Conservation (phyloP, 164 flowering plant species). For the Tetracentron sinense region DNA sequence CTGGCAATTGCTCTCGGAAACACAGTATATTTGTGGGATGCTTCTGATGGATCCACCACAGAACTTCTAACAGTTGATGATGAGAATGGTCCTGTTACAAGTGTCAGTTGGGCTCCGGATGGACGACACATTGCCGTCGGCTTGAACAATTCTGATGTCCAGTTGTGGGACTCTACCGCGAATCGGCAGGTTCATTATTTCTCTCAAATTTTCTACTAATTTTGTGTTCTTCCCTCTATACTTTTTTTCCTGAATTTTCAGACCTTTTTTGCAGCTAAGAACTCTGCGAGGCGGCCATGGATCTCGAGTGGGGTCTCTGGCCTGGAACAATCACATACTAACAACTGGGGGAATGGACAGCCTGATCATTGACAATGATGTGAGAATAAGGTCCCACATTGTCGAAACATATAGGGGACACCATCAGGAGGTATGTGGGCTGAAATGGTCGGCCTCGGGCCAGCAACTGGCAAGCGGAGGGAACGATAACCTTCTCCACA, state of each 20-base stretch:
- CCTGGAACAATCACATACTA: constrained; percentile 60
- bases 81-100: constrained; percentile 53
- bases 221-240: neutral
- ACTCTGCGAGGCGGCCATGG: constrained; percentile 47
- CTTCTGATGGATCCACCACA: constrained; percentile 39
- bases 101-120: constrained; percentile 66
- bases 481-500: constrained; percentile 58
- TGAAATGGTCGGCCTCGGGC: constrained; percentile 64
- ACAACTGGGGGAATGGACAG: constrained; percentile 62
- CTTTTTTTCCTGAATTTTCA: neutral
- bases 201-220: neutral
- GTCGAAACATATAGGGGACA: constrained; percentile 56
- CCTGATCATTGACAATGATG: constrained; percentile 55
- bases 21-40: constrained; percentile 59
- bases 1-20: constrained; percentile 56
- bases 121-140: constrained; percentile 58
- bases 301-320: constrained; percentile 50
- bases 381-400: constrained; percentile 46
- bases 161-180: constrained; percentile 53
- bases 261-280: constrained; percentile 37
- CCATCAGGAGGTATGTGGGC: constrained; percentile 58
- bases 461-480: constrained; percentile 72
- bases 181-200: constrained; percentile 28
- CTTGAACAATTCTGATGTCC: constrained; percentile 49
- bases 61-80: constrained; percentile 49